phyloP scores from a whole-genome alignment of 2,329 filamentous ascomycete species.

The Colletotrichum melonis region DNA sequence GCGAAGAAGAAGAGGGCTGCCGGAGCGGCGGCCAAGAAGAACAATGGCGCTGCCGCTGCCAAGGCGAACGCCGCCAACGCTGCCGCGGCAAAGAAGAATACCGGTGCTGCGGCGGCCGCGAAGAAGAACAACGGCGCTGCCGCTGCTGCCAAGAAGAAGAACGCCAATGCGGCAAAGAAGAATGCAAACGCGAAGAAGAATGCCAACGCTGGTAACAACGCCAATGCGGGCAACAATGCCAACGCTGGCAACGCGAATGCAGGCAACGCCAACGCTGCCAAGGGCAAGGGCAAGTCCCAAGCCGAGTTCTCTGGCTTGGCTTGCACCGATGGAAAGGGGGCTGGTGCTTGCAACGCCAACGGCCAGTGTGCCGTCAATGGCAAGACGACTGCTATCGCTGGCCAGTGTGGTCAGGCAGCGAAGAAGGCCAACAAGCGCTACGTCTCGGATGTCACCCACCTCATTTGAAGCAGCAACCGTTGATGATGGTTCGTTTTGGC shows the following conservation, averaged over 20 bases:
- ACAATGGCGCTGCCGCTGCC: not conserved
- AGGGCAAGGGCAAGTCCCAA: constrained; percentile 13
- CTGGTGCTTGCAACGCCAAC: constrained; percentile 23
- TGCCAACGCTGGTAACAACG: not conserved
- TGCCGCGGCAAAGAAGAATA: constrained; percentile 1
- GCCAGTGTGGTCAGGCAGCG: constrained; percentile 22
- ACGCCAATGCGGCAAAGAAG: not conserved
- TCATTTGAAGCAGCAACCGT: not conserved
- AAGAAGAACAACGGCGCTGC: constrained; percentile 2
- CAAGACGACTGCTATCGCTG: constrained; percentile 26
- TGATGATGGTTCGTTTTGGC: not conserved
- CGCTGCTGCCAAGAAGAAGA: not conserved
- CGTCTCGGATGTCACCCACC: not conserved
- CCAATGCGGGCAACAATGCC: not conserved
- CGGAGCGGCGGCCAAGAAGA: not conserved
- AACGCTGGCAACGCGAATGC: not conserved
- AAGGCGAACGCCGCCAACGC: constrained; percentile 1
- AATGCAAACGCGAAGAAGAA: constrained; percentile 1
- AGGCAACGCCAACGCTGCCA: not conserved
- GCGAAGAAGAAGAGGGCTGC: constrained; percentile 17
- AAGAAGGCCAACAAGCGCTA: constrained; percentile 21
- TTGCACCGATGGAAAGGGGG: constrained; percentile 30
- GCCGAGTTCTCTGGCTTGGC: constrained; percentile 25
- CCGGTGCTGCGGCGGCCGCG: not conserved
- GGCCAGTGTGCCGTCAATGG: constrained; percentile 28